Conservation (phyloP, 2,329 filamentous ascomycete species). For the Cercospora sp. region DNA sequence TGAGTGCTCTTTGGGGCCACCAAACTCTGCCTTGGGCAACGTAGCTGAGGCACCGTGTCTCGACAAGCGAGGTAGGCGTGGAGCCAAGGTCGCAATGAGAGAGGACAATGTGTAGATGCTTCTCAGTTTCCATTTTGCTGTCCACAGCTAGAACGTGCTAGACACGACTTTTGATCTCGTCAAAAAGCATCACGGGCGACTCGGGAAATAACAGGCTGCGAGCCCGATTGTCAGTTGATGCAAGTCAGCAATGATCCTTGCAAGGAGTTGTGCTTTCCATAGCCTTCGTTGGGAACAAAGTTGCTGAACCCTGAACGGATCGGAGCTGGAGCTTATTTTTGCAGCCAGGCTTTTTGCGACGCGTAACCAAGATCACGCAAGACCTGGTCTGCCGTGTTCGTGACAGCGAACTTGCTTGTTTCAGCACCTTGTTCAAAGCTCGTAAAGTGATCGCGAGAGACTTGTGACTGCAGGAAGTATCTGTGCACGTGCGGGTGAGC, state of each 20-base stretch:
- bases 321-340: conserved; percentile 1
- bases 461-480: neutral
- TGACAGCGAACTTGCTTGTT: conserved; percentile 2
- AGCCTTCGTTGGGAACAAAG: neutral
- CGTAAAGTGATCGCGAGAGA: neutral
- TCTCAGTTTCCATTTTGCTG: too few species aligned
- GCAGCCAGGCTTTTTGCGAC: neutral
- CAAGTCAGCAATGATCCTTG: conserved; percentile 7
- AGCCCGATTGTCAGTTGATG: neutral
- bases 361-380: conserved; percentile 5
- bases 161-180: neutral
- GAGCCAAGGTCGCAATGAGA: too few species aligned
- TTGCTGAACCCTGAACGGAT: conserved; percentile 2
- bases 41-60: too few species aligned
- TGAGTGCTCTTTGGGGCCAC: too few species aligned
- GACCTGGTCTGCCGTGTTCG: neutral
- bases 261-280: conserved; percentile 1
- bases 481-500: conserved; percentile 1
- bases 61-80: too few species aligned
- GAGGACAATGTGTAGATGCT: too few species aligned
- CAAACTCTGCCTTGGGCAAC: too few species aligned
- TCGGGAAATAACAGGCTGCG: neutral
- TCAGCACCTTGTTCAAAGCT: neutral
- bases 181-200: neutral
- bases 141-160: too few species aligned